Percentiles rank a stretch among this genome's conserved stretches.
phyloP scores from a whole-genome alignment of 2,329 filamentous ascomycete genomes.

The Phyllosticta paracitricarpa region DNA sequence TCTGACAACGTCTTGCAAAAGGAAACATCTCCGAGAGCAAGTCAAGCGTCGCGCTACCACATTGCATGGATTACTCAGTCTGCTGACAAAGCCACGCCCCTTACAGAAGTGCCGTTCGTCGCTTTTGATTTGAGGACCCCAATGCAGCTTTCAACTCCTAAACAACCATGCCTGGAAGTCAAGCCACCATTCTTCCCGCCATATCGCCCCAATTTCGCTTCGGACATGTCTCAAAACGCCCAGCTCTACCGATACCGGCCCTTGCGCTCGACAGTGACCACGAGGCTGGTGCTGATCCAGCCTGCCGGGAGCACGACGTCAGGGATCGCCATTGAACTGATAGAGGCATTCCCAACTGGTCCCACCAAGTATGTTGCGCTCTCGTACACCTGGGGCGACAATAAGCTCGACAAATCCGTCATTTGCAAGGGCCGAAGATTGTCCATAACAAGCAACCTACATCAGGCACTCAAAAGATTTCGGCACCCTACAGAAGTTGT shows the following conservation, averaged over 20 bases:
- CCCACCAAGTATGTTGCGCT: slow-evolving; percentile 13
- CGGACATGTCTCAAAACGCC: background rate
- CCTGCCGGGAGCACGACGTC: background rate
- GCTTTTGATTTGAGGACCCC: background rate
- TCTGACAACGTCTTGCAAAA: too few relatives aligned
- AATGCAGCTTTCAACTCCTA: background rate
- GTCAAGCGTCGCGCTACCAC: too few relatives aligned
- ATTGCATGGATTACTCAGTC: too few relatives aligned
- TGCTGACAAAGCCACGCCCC: background rate
- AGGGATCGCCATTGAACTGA: background rate
- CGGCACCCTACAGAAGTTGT: slow-evolving; percentile 7
- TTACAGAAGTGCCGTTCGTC: background rate
- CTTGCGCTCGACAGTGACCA: background rate
- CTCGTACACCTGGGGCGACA: slow-evolving; percentile 17
- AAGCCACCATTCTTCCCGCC: background rate
- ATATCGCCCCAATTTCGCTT: background rate
- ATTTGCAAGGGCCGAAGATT: slow-evolving; percentile 7
- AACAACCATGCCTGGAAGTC: background rate
- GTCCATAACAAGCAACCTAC: slow-evolving; percentile 14
- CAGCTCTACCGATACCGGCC: background rate
- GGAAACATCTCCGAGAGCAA: too few relatives aligned
- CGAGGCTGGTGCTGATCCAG: slow-evolving; percentile 5
- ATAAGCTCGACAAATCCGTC: slow-evolving; percentile 8
- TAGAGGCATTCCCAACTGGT: slow-evolving; percentile 34
- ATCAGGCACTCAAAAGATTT: slow-evolving; percentile 14